These are phyloP conservation scores for Piedraia hortae DNA, from an alignment of 2,329 filamentous ascomycete species.

Conservation along the genomic window DNA sequence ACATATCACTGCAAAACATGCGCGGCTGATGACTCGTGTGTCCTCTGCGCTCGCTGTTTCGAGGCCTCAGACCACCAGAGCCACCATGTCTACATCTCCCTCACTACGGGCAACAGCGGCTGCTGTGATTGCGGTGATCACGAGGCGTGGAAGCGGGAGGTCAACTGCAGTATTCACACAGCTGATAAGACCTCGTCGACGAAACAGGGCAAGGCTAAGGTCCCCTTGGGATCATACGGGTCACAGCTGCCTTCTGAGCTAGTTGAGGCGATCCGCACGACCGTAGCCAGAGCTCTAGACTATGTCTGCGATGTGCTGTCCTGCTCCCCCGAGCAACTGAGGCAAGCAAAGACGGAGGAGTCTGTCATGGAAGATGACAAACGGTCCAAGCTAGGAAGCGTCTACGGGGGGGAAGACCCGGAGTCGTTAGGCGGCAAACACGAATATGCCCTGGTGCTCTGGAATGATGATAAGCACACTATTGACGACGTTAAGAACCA, in stretches of 20 bases:
- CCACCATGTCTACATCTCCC: conserved; percentile 68
- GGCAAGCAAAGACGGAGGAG: conserved; percentile 56
- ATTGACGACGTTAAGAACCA: conserved; percentile 74
- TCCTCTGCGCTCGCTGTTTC: conserved; percentile 80
- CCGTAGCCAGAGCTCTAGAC: conserved; percentile 61
- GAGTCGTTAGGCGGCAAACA: conserved; percentile 22
- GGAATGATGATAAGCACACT: conserved; percentile 98
- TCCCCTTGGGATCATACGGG: conserved; percentile 2
- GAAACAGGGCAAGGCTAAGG: conserved; percentile 25
- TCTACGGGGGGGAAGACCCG: conserved; percentile 35
- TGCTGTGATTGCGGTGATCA: conserved; percentile 94
- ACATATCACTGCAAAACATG: conserved; percentile 89
- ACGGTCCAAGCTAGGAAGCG: conserved; percentile 42
- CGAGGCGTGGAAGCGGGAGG: conserved; percentile 71
- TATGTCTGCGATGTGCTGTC: conserved; percentile 96
- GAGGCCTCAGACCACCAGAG: conserved; percentile 84
- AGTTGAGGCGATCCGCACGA: conserved; percentile 51
- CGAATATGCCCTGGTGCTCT: conserved; percentile 65
- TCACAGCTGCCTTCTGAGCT: conserved; percentile 42
- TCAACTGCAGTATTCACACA: conserved; percentile 86
- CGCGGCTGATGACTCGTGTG: conserved; percentile 81
- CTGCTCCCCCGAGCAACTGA: conserved; percentile 84
- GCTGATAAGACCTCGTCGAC: conserved; percentile 8
- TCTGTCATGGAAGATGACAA: conserved; percentile 60
- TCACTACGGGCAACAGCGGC: conserved; percentile 74